Evolutionary conservation across 164 flowering plant species (phyloP).

Genomic region (Pachysandra terminalis): DNA sequence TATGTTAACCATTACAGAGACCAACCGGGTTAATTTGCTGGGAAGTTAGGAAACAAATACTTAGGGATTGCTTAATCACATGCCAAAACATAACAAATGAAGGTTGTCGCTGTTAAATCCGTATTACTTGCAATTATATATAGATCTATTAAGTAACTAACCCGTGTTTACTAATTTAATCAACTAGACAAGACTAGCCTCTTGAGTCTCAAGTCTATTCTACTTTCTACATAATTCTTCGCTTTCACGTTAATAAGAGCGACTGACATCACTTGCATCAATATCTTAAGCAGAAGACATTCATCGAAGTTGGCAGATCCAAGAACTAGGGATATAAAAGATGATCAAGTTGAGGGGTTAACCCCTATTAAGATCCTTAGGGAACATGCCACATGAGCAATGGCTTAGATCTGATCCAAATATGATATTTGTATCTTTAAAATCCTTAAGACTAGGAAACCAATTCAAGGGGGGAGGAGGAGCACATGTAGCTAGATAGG

Average conservation of each 20-base stretch:
- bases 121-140: too few relatives aligned
- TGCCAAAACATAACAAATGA: constrained; percentile 2
- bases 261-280: background rate
- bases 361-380: background rate
- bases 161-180: background rate
- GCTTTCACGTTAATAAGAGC: background rate
- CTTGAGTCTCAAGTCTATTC: background rate
- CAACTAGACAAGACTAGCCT: too few relatives aligned
- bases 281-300: background rate
- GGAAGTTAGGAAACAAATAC: constrained; percentile 7
- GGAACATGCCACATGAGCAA: constrained; percentile 11
- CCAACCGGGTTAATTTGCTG: constrained; percentile 2
- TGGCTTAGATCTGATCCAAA: constrained; percentile 3
- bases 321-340: constrained; percentile 1
- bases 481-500: constrained; percentile 10
- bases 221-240: background rate
- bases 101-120: background rate
- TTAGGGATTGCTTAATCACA: constrained; percentile 10
- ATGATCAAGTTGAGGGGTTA: constrained; percentile 1
- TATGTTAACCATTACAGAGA: background rate
- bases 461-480: constrained; percentile 10
- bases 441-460: constrained; percentile 1
- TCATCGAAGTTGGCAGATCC: constrained; percentile 11
- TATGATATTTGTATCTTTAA: background rate
- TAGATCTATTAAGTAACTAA: too few relatives aligned